Conservation (phyloP, 352 stramenopile species). For the Nothophytophthora sp. region DNA sequence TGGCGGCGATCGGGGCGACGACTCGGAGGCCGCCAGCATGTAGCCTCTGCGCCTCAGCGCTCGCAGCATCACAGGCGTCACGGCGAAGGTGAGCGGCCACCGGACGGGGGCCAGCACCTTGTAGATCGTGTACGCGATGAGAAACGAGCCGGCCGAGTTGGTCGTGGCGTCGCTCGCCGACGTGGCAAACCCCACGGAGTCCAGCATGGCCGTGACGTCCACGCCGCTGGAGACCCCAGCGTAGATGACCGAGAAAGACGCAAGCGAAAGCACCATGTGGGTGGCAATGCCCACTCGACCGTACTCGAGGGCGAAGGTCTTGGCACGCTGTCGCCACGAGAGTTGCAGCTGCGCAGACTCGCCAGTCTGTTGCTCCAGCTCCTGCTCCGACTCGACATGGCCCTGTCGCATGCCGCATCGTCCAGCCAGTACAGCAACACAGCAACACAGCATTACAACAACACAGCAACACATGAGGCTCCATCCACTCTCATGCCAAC, state of each 20-base stretch:
- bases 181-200: slow-evolving; percentile 45
- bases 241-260: slow-evolving; percentile 82
- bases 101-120: slow-evolving; percentile 75
- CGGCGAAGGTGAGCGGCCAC: slow-evolving; percentile 80
- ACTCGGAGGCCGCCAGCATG: slow-evolving; percentile 48
- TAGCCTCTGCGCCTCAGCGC: slow-evolving; percentile 71
- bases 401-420: neutral
- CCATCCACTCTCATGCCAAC: neutral
- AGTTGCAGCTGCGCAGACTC: slow-evolving; percentile 10
- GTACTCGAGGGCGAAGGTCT: slow-evolving; percentile 85
- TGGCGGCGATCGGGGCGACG: slow-evolving; percentile 18
- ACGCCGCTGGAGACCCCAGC: slow-evolving; percentile 65
- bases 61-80: slow-evolving; percentile 77
- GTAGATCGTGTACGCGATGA: slow-evolving; percentile 86
- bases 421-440: neutral
- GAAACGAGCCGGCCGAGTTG: slow-evolving; percentile 68
- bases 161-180: slow-evolving; percentile 43
- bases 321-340: slow-evolving; percentile 69
- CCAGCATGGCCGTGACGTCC: slow-evolving; percentile 57
- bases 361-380: slow-evolving; percentile 16
- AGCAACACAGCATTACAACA: neutral
- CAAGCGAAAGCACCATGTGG: slow-evolving; percentile 72
- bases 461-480: neutral
- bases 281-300: slow-evolving; percentile 76
- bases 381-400: slow-evolving; percentile 12